These are phyloP conservation scores for Tolypocladium ophioglossoides DNA, from an alignment of 2,329 filamentous ascomycete genomes.

Conservation along the genomic window DNA sequence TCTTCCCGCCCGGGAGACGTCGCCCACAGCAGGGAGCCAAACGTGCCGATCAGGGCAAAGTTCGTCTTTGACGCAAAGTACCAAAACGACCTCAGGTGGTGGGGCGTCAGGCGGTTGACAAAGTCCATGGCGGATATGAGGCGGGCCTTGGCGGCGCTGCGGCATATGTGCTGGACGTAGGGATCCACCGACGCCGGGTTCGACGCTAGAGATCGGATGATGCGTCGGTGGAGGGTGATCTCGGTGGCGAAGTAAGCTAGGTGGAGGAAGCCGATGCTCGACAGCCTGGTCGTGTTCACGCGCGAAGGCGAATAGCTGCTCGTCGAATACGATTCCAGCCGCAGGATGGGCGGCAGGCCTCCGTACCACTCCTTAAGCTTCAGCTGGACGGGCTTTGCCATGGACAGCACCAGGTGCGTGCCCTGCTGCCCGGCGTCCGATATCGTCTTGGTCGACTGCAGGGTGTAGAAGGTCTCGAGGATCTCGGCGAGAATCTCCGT, in stretches of 20 bases:
- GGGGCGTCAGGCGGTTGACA: conserved; percentile 80
- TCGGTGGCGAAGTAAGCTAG: conserved; percentile 90
- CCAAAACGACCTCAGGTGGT: conserved; percentile 87
- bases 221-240: conserved; percentile 84
- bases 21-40: conserved; percentile 81
- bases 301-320: conserved; percentile 9
- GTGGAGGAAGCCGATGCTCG: conserved; percentile 68
- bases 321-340: conserved; percentile 51
- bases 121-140: conserved; percentile 97
- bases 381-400: conserved; percentile 73
- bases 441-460: conserved; percentile 63
- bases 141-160: conserved; percentile 84
- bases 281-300: conserved; percentile 34
- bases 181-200: conserved; percentile 45
- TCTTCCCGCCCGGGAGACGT: conserved; percentile 82
- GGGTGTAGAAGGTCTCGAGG: conserved; percentile 72
- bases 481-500: conserved; percentile 70
- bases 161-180: conserved; percentile 85
- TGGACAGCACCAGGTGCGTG: conserved; percentile 60
- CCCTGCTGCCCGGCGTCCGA: conserved; percentile 56
- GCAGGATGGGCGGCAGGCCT: conserved; percentile 48
- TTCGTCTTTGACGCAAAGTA: conserved; percentile 81
- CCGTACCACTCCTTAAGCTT: conserved; percentile 77
- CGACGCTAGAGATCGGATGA: conserved; percentile 64
- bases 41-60: conserved; percentile 90